Conservation (phyloP, 192 early-diverging fungal genomes). For the Backusella macrospora region DNA sequence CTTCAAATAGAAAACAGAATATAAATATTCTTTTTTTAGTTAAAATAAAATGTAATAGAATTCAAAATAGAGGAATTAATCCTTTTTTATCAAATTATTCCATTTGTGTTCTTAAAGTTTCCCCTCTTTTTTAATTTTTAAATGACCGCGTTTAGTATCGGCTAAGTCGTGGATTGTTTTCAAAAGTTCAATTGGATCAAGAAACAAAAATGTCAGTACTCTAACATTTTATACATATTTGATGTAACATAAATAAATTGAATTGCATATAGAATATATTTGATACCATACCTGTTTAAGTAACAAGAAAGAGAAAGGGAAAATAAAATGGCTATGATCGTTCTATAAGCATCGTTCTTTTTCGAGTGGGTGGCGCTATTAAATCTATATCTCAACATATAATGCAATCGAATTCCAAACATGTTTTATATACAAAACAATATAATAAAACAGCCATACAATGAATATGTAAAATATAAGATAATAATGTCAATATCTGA, state of each 20-base stretch:
- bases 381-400: too few relatives aligned
- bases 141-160: neutral
- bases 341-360: too few relatives aligned
- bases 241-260: neutral
- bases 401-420: too few relatives aligned
- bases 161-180: neutral
- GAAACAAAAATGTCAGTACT: neutral
- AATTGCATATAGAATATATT: too few relatives aligned
- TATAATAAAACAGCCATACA: neutral
- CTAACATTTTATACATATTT: neutral
- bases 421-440: too few relatives aligned
- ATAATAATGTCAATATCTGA: too few relatives aligned
- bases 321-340: too few relatives aligned
- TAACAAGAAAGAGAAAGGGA: too few relatives aligned
- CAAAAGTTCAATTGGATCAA: constrained; percentile 7
- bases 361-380: too few relatives aligned
- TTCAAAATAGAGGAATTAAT: neutral
- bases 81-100: neutral
- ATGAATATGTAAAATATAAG: neutral
- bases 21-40: neutral
- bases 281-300: too few relatives aligned
- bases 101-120: neutral
- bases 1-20: neutral
- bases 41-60: neutral
- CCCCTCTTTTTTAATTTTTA: neutral